Base-by-base conservation (phyloP, 2,329 filamentous ascomycete species). In the Fusarium torreyae region DNA sequence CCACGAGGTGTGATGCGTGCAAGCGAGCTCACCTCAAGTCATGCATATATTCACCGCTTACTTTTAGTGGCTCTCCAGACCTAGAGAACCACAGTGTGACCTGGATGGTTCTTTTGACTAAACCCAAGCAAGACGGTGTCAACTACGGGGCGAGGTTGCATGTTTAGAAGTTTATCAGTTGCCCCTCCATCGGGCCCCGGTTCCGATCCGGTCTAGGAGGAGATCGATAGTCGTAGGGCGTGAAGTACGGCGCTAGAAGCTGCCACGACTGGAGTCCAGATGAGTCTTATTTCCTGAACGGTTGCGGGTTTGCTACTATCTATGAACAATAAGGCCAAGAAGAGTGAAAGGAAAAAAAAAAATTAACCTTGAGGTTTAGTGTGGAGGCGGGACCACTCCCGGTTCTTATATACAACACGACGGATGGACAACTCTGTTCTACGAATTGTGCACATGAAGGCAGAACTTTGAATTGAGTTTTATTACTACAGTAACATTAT, bases 171-270 rank as follows among this genome's bases (percentile, higher is more conserved):
- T 36, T 31, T 36, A 26, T 20, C 20, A 13, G n/a, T 14, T 45
- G 24, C 40, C 62, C 26, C 49, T 56, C 40, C 51, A 55, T 51
- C 64, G 59, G 67, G 44, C 55, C 39, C 46, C 43, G 58, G 24
- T 57, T 44, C 67, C 67, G 67, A 67, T 46, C 58, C 67, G 63
- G 57, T 65, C 36, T 22, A 66, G 61, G 52, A 49, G 48, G 39
- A 10, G 6, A 18, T 52, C 24, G 10, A 31, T 31, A 17, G 43
- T 42, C 18, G 33, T 50, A 67, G 50, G 57, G 63, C 63, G 56
- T 43, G 43, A 24, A 43, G 28, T 42, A 46, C 45, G 26, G 56
- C 60, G 57, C 57, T 68, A 63, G 66, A 63, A 51, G 31, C 45
- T 55, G 46, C 40, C 51, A 63, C 52, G 46, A 51, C 38, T 31